Conservation (phyloP, 2,329 filamentous ascomycete genomes). For the Pseudogymnoascus sp. region DNA sequence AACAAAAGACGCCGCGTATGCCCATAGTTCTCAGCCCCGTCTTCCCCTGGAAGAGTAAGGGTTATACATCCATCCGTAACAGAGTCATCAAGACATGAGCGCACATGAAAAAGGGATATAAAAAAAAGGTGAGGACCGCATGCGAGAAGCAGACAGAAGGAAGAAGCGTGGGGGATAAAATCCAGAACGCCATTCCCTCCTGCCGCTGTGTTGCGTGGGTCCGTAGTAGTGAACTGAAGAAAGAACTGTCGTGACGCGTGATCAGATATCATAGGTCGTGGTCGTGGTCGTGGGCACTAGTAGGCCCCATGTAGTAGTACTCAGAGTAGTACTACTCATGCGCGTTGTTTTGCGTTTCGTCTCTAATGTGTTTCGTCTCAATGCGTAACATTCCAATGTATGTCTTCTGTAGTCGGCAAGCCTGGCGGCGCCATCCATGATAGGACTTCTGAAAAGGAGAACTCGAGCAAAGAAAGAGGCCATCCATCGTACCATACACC, state of each 20-base stretch:
- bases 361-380: neutral
- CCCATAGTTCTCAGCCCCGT: neutral
- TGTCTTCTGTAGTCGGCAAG: neutral
- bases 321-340: neutral
- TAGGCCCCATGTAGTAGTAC: neutral
- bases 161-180: neutral
- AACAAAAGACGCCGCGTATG: neutral
- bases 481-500: neutral
- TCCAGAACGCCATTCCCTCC: neutral
- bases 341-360: slow-evolving; percentile 2
- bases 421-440: neutral
- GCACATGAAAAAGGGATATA: slow-evolving; percentile 1
- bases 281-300: neutral
- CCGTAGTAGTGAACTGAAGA: neutral
- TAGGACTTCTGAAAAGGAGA: slow-evolving; percentile 5
- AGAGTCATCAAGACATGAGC: neutral
- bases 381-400: neutral
- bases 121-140: neutral
- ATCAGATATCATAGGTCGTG: slow-evolving; percentile 3
- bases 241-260: slow-evolving; percentile 2
- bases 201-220: neutral
- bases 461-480: neutral
- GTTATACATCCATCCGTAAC: neutral
- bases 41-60: neutral
- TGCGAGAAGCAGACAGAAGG: neutral